Evolutionary conservation across 352 stramenopile genomes (phyloP), one percentile per base, ranked within the genome.

Genomic region (Globisporangium okanoganense): DNA sequence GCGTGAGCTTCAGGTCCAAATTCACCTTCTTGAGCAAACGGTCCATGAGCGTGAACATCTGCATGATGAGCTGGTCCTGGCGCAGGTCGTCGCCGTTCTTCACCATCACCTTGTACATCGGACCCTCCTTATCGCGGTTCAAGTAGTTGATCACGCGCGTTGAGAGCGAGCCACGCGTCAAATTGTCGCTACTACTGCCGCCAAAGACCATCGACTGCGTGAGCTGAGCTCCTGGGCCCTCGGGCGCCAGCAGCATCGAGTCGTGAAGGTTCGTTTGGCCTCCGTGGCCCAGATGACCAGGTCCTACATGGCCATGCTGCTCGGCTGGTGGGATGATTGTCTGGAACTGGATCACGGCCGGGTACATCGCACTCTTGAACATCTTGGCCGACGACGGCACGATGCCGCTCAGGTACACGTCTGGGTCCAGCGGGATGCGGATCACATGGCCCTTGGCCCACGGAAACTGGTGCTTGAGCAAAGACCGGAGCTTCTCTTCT

Each of bases 31-130:
- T 99, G 38, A 99, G 78, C 33, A 99, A 72, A 7, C 95, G 85
- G 70, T 99, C 97, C 97, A 99, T 99, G 29, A 99, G 78, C 55
- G 98, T 97, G 59, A 99, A 98, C 92, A 99, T 98, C 81, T 99
- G 98, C 71, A 99, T 99, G 55, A 99, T 97, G 54, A 99, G 82
- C 75, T 99, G 98, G 78, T 99, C 98, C 79, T 99, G 98, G 8
- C 98, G 85, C 48, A 99, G 72, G 78, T 99, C 98, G 77, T 99
- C 98, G 29, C 98, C 98, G 52, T 98, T 98, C 80, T 99, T 99
- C 54, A 99, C 96, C 79, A 99, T 99, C 27, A 99, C 96, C 71
- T 97, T 97, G 81, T 97, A 98, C 64, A 87, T 79, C 2, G 87
- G 85, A 2, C 87, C 87, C 73, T 96, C 87, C 41, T 88, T 88